Percentiles rank a stretch among this genome's conserved stretches.
phyloP scores from a whole-genome alignment of 257 asterid species.

The Primulina eburnea region DNA sequence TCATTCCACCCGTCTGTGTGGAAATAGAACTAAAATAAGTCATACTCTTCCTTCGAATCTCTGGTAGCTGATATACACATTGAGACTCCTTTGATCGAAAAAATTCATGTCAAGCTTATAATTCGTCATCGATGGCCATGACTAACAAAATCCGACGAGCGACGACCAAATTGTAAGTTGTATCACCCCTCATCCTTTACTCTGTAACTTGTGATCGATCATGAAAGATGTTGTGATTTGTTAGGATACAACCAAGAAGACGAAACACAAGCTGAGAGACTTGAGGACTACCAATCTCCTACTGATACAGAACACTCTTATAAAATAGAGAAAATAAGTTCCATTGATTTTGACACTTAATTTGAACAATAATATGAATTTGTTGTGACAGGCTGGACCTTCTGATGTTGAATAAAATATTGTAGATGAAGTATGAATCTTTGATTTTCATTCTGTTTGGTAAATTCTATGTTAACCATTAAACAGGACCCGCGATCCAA shows the following conservation, averaged over 20 bases:
- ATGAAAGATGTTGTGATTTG: constrained; percentile 4
- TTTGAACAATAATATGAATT: not conserved
- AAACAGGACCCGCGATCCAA: no score
- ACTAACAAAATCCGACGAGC: not conserved
- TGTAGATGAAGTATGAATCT: no score
- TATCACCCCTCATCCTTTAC: constrained; percentile 17
- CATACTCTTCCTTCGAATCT: constrained; percentile 11
- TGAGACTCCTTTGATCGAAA: not conserved
- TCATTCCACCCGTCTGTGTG: not conserved
- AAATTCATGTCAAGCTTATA: not conserved
- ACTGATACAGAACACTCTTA: no score
- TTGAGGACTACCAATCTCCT: constrained; percentile 31
- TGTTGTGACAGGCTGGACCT: no score
- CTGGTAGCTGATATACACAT: constrained; percentile 7
- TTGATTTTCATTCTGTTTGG: no score
- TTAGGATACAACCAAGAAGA: constrained; percentile 5
- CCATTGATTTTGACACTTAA: not conserved
- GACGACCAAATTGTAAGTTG: constrained; percentile 14
- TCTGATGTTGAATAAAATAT: no score
- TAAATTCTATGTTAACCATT: no score
- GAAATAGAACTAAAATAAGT: constrained; percentile 7
- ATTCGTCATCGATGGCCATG: not conserved
- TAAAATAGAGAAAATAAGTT: no score
- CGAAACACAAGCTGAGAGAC: constrained; percentile 39
- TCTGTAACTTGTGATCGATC: not conserved